phyloP scores from a whole-genome alignment of 352 stramenopile species.

The Pythium periplocum region DNA sequence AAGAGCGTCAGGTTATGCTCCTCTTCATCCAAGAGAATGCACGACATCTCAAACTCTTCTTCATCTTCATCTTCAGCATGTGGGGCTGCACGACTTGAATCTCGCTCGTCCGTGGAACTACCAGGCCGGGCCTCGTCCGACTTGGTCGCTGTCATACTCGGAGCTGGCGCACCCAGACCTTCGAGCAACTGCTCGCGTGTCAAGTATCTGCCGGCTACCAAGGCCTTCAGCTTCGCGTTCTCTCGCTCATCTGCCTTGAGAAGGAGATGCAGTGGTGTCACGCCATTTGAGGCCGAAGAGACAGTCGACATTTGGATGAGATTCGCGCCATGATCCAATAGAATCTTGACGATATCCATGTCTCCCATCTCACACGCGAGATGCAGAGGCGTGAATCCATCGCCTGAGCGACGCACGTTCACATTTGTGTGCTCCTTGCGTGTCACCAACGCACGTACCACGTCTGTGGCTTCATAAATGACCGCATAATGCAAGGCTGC shows the following conservation, averaged over 20 bases:
- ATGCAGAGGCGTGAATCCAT: constrained; percentile 63
- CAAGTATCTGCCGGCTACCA: constrained; percentile 35
- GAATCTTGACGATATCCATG: constrained; percentile 35
- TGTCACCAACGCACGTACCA: constrained; percentile 31
- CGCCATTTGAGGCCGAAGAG: constrained; percentile 24
- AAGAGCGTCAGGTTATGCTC: constrained; percentile 43
- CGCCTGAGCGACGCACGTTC: constrained; percentile 48
- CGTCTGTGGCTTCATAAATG: constrained; percentile 44
- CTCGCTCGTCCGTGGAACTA: background rate
- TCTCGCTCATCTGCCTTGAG: constrained; percentile 43
- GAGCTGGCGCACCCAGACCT: constrained; percentile 12
- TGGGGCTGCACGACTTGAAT: background rate
- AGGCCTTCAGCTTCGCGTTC: constrained; percentile 37
- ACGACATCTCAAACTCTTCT: constrained; percentile 20
- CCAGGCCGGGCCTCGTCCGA: constrained; percentile 4
- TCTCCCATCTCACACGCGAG: constrained; percentile 54
- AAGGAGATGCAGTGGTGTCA: constrained; percentile 47
- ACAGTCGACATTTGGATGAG: constrained; percentile 45
- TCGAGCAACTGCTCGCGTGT: constrained; percentile 40
- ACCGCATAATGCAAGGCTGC: constrained; percentile 61
- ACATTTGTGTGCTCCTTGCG: constrained; percentile 36
- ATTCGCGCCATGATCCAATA: constrained; percentile 47
- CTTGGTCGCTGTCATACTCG: constrained; percentile 2
- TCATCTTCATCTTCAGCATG: constrained; percentile 2
- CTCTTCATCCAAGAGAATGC: constrained; percentile 51